A percentile compares a stretch with the other conserved stretches of the same genome.
Evolutionary conservation across 176 grass and related monocot genomes (phyloP).

Genomic region (Bonia amplexicaulis): DNA sequence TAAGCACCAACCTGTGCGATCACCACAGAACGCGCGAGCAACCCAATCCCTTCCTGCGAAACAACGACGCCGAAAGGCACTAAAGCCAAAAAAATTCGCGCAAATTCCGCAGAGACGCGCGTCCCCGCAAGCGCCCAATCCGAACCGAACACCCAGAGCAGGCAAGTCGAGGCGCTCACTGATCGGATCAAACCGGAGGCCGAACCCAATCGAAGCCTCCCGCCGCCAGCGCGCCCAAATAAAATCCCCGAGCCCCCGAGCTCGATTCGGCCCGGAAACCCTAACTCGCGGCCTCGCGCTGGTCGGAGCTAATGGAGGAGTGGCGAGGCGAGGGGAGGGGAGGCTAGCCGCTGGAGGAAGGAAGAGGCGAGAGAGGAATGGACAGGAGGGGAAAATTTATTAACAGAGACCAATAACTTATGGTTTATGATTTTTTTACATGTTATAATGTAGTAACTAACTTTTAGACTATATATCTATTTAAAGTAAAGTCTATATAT

Average conservation of each 20-base stretch:
- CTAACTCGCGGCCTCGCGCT: not conserved
- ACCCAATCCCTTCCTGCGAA: not conserved
- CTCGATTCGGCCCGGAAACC: not conserved
- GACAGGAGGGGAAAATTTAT: not conserved
- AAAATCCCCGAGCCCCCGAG: not conserved
- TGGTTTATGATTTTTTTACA: too few relatives aligned
- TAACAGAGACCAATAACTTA: not conserved
- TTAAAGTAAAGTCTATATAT: too few relatives aligned
- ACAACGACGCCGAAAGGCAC: not conserved
- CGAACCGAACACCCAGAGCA: not conserved
- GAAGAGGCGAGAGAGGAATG: not conserved
- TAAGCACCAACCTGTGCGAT: not conserved
- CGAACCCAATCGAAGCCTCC: not conserved
- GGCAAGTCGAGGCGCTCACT: not conserved
- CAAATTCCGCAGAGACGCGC: not conserved
- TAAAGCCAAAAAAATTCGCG: not conserved
- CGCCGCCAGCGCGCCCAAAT: not conserved
- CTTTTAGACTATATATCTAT: too few relatives aligned
- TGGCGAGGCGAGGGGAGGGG: not conserved
- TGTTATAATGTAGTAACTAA: too few relatives aligned
- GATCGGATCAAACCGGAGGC: conserved; percentile 3
- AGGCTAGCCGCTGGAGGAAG: not conserved
- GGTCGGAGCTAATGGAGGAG: not conserved
- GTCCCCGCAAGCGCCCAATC: not conserved
- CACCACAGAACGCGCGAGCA: not conserved